Conservation (phyloP, 2,329 filamentous ascomycete species). For the Paecilomyces fulvus region DNA sequence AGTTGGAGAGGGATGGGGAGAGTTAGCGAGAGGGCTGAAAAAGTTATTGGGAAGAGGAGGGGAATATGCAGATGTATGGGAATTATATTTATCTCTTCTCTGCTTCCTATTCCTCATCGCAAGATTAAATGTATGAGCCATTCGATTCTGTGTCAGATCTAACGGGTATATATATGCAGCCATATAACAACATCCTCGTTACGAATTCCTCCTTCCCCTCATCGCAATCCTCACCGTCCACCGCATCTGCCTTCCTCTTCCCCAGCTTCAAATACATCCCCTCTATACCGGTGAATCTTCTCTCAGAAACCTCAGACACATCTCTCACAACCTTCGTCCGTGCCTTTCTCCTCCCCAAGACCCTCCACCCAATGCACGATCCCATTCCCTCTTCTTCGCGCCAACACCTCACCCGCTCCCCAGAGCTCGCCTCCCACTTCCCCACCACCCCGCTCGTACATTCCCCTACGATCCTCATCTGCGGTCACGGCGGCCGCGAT, state of each 20-base stretch:
- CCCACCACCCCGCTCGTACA: constrained; percentile 55
- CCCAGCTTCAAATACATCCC: constrained; percentile 77
- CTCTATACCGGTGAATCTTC: constrained; percentile 55
- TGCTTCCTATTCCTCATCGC: background rate
- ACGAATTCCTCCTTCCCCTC: constrained; percentile 68
- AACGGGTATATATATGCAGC: constrained; percentile 46
- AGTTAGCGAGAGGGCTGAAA: constrained; percentile 60
- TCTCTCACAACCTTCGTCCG: constrained; percentile 38
- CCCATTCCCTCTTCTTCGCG: constrained; percentile 20
- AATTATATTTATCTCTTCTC: background rate
- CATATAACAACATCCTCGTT: constrained; percentile 72
- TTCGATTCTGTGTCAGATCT: background rate
- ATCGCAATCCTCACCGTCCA: constrained; percentile 20
- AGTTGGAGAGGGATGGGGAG: constrained; percentile 36
- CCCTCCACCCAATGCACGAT: constrained; percentile 25
- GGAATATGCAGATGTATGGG: constrained; percentile 51
- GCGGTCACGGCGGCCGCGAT: constrained; percentile 78
- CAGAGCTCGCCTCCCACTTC: constrained; percentile 42
- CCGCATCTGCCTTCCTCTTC: constrained; percentile 62
- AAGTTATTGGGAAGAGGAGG: constrained; percentile 56
- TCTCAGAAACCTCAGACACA: constrained; percentile 38
- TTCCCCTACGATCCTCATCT: constrained; percentile 61
- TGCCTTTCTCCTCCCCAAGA: constrained; percentile 31
- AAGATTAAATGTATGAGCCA: background rate
- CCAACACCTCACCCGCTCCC: constrained; percentile 37